phyloP scores from a whole-genome alignment of 164 flowering plant genomes.

The Kalanchoe fedtschenkoi region DNA sequence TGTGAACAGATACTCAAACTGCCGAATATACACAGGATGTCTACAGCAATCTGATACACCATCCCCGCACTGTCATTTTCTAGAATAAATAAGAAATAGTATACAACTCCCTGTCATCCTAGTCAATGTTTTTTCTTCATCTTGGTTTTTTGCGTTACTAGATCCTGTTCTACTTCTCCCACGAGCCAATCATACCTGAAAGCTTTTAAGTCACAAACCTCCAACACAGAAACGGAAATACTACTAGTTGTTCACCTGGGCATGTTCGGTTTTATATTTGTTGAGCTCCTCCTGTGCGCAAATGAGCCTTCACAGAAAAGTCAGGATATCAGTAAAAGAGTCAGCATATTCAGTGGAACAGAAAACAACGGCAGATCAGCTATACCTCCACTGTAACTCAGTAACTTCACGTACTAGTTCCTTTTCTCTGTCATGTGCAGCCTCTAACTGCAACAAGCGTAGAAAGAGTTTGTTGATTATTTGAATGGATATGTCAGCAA shows the following conservation, averaged over 20 bases:
- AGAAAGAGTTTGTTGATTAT: neutral
- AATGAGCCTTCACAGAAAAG: slow-evolving; percentile 35
- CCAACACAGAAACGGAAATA: neutral
- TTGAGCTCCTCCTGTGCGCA: slow-evolving; percentile 63
- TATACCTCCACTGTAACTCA: slow-evolving; percentile 75
- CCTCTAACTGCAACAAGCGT: slow-evolving; percentile 43
- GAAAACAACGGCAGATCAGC: neutral
- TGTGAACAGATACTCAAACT: too few species aligned
- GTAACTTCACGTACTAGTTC: slow-evolving; percentile 59
- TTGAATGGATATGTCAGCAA: too few species aligned
- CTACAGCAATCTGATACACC: too few species aligned
- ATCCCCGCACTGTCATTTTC: too few species aligned
- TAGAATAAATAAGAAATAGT: neutral
- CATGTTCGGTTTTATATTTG: slow-evolving; percentile 40
- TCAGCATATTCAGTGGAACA: neutral
- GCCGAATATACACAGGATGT: too few species aligned
- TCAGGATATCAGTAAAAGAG: neutral
- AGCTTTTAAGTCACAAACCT: neutral
- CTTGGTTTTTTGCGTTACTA: neutral
- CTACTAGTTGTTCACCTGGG: slow-evolving; percentile 21
- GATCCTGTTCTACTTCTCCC: neutral
- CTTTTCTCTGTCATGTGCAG: slow-evolving; percentile 67
- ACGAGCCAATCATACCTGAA: neutral
- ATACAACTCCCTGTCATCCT: too few species aligned
- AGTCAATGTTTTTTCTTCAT: neutral